Percentiles rank a stretch among this genome's conserved stretches.
Conservation (phyloP, 2,329 filamentous ascomycete genomes). For the Calonectria honghensis region DNA sequence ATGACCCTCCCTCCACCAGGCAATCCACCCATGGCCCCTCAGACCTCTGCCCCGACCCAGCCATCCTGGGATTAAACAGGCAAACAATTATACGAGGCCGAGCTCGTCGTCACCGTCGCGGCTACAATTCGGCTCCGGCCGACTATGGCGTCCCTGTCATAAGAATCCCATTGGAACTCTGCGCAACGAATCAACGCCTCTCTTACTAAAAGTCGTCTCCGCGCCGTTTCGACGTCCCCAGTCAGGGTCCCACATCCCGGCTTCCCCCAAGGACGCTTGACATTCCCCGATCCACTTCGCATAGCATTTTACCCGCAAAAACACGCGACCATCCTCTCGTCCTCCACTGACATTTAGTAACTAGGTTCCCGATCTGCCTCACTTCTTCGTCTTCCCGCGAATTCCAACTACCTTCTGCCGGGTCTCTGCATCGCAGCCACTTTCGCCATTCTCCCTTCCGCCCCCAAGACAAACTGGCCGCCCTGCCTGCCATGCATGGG, state of each 20-base stretch:
- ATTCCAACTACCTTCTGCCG: not conserved
- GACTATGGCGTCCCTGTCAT: slow-evolving; percentile 29
- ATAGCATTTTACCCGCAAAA: slow-evolving; percentile 55
- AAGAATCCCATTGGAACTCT: slow-evolving; percentile 19
- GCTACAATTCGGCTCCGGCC: slow-evolving; percentile 41
- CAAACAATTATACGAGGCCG: slow-evolving; percentile 14
- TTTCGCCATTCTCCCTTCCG: slow-evolving; percentile 25
- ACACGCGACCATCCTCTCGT: slow-evolving; percentile 53
- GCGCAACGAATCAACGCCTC: slow-evolving; percentile 42
- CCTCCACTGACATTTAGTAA: slow-evolving; percentile 50
- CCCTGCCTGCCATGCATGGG: slow-evolving; percentile 50
- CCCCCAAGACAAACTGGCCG: slow-evolving; percentile 35
- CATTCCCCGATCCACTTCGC: slow-evolving; percentile 51
- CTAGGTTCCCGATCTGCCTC: slow-evolving; percentile 49
- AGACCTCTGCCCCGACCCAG: slow-evolving; percentile 36
- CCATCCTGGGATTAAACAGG: slow-evolving; percentile 30
- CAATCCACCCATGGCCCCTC: slow-evolving; percentile 41
- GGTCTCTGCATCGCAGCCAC: slow-evolving; percentile 8
- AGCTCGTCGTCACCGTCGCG: slow-evolving; percentile 37
- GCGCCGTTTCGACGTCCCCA: slow-evolving; percentile 49
- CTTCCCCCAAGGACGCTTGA: slow-evolving; percentile 51
- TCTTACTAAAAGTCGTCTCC: slow-evolving; percentile 47
- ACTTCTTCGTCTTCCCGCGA: slow-evolving; percentile 32
- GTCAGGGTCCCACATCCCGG: slow-evolving; percentile 54
- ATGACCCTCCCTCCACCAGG: slow-evolving; percentile 40